phyloP scores from a whole-genome alignment of 2,329 filamentous ascomycete species.

The Magnaporthiopsis rhizophila region DNA sequence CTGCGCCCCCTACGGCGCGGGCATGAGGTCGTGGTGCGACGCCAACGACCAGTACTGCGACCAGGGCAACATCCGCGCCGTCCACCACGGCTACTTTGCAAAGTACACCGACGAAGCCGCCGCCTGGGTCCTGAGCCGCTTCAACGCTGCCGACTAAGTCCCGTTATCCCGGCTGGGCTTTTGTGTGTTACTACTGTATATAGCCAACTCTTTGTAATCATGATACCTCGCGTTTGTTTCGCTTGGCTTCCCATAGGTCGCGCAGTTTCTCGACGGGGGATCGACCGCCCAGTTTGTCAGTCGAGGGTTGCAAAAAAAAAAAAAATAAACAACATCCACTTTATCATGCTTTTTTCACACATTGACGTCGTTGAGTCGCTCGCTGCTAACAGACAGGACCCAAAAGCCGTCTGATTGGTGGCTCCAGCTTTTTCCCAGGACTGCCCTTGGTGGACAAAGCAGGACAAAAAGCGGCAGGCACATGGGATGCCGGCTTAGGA shows the following conservation, averaged over 20 bases:
- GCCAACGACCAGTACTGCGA: slow-evolving; percentile 19
- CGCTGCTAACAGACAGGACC: too few species aligned
- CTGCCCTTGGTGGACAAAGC: too few species aligned
- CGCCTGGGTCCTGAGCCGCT: slow-evolving; percentile 16
- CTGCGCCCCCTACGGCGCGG: slow-evolving; percentile 15
- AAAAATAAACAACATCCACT: background rate
- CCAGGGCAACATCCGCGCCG: slow-evolving; percentile 11
- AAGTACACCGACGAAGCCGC: slow-evolving; percentile 17
- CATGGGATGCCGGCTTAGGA: too few species aligned
- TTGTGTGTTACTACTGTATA: background rate
- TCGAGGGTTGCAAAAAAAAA: background rate
- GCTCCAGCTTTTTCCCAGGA: too few species aligned
- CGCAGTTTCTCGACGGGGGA: too few species aligned
- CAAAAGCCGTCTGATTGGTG: too few species aligned
- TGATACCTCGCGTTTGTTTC: background rate
- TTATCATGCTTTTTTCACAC: background rate
- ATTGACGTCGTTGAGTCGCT: too few species aligned
- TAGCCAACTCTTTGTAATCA: background rate
- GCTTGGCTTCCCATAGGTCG: background rate
- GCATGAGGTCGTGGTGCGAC: slow-evolving; percentile 19
- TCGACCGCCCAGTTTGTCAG: background rate
- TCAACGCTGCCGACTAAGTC: slow-evolving; percentile 6
- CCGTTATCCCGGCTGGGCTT: too few species aligned
- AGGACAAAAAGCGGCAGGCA: too few species aligned
- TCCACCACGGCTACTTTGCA: slow-evolving; percentile 19